These are phyloP conservation scores for Cadophora sp. DNA, from an alignment of 2,329 filamentous ascomycete genomes.

Conservation along the genomic window DNA sequence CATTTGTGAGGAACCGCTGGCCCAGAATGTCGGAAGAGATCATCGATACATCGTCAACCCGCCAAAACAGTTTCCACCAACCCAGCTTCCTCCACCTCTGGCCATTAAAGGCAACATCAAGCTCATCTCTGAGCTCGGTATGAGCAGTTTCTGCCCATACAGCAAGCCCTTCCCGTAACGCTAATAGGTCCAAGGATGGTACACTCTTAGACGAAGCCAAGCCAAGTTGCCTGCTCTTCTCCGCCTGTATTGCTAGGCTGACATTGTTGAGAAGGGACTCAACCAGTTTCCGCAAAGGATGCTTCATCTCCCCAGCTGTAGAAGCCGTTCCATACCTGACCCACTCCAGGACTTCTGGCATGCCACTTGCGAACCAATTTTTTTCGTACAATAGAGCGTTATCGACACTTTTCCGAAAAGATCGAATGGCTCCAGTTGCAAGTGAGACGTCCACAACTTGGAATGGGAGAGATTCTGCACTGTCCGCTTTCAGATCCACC, in stretches of 20 bases:
- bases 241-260: constrained; percentile 56
- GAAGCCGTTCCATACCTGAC: constrained; percentile 56
- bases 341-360: constrained; percentile 72
- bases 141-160: constrained; percentile 83
- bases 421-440: constrained; percentile 67
- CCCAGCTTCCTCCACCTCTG: constrained; percentile 78
- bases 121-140: constrained; percentile 79
- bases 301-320: constrained; percentile 61
- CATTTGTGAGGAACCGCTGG: constrained; percentile 76
- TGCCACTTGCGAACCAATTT: constrained; percentile 75
- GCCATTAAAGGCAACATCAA: constrained; percentile 80
- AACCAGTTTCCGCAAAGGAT: constrained; percentile 70
- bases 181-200: constrained; percentile 47
- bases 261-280: constrained; percentile 68
- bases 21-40: constrained; percentile 80
- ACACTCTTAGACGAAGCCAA: constrained; percentile 45
- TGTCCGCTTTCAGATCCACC: constrained; percentile 59
- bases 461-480: constrained; percentile 51
- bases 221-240: constrained; percentile 49
- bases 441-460: constrained; percentile 67
- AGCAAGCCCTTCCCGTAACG: constrained; percentile 66
- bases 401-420: constrained; percentile 72
- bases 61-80: constrained; percentile 97
- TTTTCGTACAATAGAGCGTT: constrained; percentile 77
- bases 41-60: constrained; percentile 89